Conservation (phyloP, 768 basidiomycete genomes). For the Trametes gibbosa region DNA sequence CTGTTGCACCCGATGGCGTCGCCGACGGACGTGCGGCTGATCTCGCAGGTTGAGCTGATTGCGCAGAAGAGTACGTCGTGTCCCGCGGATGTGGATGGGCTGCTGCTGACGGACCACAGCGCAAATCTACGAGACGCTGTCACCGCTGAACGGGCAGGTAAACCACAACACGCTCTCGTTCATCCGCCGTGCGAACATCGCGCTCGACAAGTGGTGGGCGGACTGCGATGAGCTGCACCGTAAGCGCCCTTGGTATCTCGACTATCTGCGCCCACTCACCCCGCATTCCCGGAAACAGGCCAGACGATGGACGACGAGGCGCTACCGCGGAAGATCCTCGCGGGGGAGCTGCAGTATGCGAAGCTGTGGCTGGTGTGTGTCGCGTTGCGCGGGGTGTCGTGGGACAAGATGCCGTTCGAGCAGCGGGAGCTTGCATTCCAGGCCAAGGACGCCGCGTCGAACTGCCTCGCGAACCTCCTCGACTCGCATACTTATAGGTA, state of each 20-base stretch:
- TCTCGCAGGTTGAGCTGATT: slow-evolving; percentile 87
- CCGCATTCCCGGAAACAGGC: too few species aligned
- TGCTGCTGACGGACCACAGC: slow-evolving; percentile 43
- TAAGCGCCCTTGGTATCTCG: slow-evolving; percentile 40
- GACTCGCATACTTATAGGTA: slow-evolving; percentile 79
- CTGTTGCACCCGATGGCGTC: slow-evolving; percentile 85
- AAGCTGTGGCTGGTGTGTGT: slow-evolving; percentile 95
- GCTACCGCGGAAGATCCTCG: slow-evolving; percentile 81
- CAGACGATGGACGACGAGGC: slow-evolving; percentile 83
- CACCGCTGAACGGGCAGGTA: slow-evolving; percentile 82
- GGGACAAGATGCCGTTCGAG: slow-evolving; percentile 96
- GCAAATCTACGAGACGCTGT: slow-evolving; percentile 89
- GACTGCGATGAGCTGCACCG: slow-evolving; percentile 87
- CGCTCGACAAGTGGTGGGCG: slow-evolving; percentile 87
- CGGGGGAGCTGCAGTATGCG: slow-evolving; percentile 87
- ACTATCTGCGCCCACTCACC: background rate
- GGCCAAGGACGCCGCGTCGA: slow-evolving; percentile 88
- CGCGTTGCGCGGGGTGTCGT: slow-evolving; percentile 84
- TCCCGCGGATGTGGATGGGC: background rate
- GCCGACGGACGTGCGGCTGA: slow-evolving; percentile 83
- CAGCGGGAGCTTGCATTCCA: slow-evolving; percentile 94
- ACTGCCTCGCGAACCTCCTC: slow-evolving; percentile 82
- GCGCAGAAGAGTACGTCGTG: slow-evolving; percentile 78
- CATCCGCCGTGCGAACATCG: slow-evolving; percentile 81
- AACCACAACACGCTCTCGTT: slow-evolving; percentile 83